phyloP scores from a whole-genome alignment of 78 protist genomes.

The Dictyostelium firmibasis region DNA sequence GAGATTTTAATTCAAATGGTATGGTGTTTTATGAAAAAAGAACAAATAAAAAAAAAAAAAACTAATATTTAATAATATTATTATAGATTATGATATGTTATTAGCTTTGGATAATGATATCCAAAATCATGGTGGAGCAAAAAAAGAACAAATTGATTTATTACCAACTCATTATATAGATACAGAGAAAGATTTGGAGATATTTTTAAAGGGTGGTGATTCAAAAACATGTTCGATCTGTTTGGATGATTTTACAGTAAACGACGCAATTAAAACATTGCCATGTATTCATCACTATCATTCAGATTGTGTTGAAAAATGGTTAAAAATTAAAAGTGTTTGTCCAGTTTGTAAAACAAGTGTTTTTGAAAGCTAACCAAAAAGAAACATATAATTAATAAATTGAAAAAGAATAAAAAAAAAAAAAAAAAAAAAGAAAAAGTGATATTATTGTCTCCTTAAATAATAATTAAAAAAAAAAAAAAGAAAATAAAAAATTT shows the following conservation, averaged over 20 bases:
- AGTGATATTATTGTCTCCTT: too few relatives aligned
- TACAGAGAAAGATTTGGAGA: conserved; percentile 40
- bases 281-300: conserved; percentile 83
- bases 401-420: not conserved
- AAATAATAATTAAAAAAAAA: not conserved
- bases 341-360: conserved; percentile 76
- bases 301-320: conserved; percentile 66
- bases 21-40: not conserved
- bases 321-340: conserved; percentile 66
- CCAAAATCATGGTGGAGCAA: conserved; percentile 42
- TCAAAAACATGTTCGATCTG: conserved; percentile 62
- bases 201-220: not conserved
- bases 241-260: conserved; percentile 24
- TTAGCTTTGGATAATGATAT: conserved; percentile 50
- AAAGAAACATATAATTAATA: not conserved
- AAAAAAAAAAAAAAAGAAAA: conserved; percentile 1
- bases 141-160: conserved; percentile 56
- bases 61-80: too few relatives aligned
- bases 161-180: conserved; percentile 34
- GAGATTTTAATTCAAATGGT: conserved; percentile 79
- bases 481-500: too few relatives aligned
- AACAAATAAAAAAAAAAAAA: too few relatives aligned
- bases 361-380: not conserved
- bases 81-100: conserved; percentile 66
- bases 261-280: conserved; percentile 43